Conservation (phyloP, 2,329 filamentous ascomycete species). For the Metarhizium sp. region DNA sequence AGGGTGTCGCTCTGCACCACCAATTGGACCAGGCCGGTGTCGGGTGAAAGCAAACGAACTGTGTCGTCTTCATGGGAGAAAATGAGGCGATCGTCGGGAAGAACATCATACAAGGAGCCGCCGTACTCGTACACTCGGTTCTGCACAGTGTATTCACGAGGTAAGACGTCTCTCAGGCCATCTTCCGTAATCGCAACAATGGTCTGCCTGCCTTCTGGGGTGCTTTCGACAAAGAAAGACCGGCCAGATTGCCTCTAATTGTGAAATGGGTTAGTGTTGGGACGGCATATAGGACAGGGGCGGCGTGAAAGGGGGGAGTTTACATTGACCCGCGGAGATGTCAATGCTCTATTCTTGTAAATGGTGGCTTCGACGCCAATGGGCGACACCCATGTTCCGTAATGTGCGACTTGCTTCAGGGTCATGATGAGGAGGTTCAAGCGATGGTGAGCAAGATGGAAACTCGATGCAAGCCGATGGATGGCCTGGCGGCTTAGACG, state of each 20-base stretch:
- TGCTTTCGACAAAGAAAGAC: conserved; percentile 28
- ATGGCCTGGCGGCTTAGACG: too few relatives aligned
- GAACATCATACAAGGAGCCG: conserved; percentile 32
- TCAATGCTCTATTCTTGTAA: conserved; percentile 22
- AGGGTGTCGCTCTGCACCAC: conserved; percentile 24
- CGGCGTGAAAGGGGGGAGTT: not conserved
- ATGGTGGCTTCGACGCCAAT: conserved; percentile 28
- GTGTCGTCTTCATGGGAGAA: conserved; percentile 36
- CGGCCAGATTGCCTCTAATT: conserved; percentile 19
- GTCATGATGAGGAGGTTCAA: conserved; percentile 11
- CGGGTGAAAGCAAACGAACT: conserved; percentile 32
- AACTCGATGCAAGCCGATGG: not conserved
- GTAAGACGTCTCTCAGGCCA: conserved; percentile 30
- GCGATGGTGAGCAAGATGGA: not conserved
- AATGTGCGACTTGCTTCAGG: conserved; percentile 18
- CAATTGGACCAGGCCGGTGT: conserved; percentile 21
- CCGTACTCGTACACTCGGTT: conserved; percentile 45
- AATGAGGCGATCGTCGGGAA: conserved; percentile 30
- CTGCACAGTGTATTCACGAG: conserved; percentile 30
- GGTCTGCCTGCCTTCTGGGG: conserved; percentile 29
- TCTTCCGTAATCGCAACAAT: conserved; percentile 32
- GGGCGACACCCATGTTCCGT: conserved; percentile 30
- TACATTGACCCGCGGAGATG: conserved; percentile 27
- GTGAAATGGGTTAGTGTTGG: not conserved
- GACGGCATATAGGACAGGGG: not conserved